Conservation (phyloP, 805 yeast species). For the Starmerella apicola region DNA sequence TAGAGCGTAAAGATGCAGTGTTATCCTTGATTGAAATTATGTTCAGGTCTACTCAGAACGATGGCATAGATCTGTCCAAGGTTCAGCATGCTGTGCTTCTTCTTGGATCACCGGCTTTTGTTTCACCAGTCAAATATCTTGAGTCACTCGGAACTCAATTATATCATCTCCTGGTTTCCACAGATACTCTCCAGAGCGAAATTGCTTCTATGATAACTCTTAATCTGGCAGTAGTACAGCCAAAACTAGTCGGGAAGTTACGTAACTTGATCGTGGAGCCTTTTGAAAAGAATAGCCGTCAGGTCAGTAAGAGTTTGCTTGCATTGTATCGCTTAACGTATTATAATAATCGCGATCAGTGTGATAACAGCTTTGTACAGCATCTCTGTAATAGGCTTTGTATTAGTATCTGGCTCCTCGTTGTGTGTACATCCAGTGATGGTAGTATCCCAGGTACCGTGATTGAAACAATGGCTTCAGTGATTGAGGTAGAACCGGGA, state of each 20-base stretch:
- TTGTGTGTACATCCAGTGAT: background rate
- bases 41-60: conserved; percentile 49
- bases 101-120: conserved; percentile 44
- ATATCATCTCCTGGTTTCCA: conserved; percentile 40
- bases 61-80: conserved; percentile 46
- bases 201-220: conserved; percentile 7
- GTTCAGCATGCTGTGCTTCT: conserved; percentile 56
- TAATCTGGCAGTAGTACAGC: conserved; percentile 6
- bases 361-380: background rate
- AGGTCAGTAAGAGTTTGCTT: conserved; percentile 3
- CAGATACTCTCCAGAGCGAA: conserved; percentile 1
- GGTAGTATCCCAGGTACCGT: background rate
- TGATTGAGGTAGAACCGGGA: background rate
- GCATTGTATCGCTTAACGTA: conserved; percentile 11
- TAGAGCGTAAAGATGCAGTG: conserved; percentile 56
- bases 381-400: background rate
- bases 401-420: conserved; percentile 9
- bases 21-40: conserved; percentile 61
- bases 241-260: conserved; percentile 14
- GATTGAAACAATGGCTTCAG: background rate
- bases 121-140: conserved; percentile 42
- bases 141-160: conserved; percentile 50
- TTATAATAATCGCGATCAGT: background rate
- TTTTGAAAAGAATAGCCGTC: background rate
- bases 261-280: conserved; percentile 14